These are phyloP conservation scores for Brassica rapa DNA, from an alignment of 345 rosid species.

Conservation along the genomic window DNA sequence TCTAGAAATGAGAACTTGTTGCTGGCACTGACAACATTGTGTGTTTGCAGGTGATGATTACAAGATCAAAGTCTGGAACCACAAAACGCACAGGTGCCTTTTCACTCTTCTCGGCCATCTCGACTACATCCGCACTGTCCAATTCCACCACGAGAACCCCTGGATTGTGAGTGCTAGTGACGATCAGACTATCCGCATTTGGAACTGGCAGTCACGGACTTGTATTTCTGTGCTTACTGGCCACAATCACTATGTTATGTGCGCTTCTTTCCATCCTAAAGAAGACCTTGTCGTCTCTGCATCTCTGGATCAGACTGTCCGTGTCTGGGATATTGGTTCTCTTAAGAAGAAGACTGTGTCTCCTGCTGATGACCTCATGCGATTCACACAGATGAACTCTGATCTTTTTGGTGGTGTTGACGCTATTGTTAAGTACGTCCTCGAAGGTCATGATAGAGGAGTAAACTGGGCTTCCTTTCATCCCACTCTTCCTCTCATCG, in stretches of 20 bases:
- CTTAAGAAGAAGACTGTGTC: conserved; percentile 88
- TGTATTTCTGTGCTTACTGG: conserved; percentile 95
- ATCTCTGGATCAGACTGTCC: conserved; percentile 93
- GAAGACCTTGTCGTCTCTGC: conserved; percentile 99
- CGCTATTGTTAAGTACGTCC: conserved; percentile 89
- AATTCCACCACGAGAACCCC: conserved; percentile 94
- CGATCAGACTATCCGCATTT: conserved; percentile 94
- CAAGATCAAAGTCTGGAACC: conserved; percentile 98
- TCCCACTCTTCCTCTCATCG: conserved; percentile 6
- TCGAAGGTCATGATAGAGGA: conserved; percentile 99
- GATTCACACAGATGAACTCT: conserved; percentile 87
- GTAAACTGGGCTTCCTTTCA: conserved; percentile 74
- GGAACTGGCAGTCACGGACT: conserved; percentile 99
- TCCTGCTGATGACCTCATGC: conserved; percentile 89
- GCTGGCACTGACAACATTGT: not conserved
- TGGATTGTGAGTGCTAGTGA: conserved; percentile 99
- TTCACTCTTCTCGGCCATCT: conserved; percentile 98
- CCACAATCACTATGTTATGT: conserved; percentile 98
- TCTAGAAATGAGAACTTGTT: conserved; percentile 1
- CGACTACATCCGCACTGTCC: conserved; percentile 95
- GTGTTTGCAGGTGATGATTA: conserved; percentile 83
- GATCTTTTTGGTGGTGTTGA: conserved; percentile 96
- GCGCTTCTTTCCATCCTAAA: conserved; percentile 95
- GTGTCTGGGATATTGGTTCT: conserved; percentile 98
- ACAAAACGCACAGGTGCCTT: conserved; percentile 85